A percentile compares a stretch with the other conserved stretches of the same genome.
Conservation (phyloP, 345 rosid genomes). For the Eucalyptus cloeziana region DNA sequence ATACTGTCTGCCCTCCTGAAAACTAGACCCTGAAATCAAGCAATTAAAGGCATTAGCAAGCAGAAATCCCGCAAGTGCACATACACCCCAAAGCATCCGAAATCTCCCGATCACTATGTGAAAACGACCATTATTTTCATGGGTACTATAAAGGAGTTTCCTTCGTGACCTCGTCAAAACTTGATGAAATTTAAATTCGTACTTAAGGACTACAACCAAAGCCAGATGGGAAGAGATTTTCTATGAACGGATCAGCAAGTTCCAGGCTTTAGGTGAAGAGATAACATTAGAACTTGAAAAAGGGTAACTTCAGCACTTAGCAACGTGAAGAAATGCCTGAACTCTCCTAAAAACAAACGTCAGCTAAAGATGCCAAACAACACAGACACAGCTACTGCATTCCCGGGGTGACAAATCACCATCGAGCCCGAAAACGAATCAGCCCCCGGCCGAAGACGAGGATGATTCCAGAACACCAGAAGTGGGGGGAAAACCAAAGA, state of each 20-base stretch:
- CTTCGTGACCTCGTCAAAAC: not conserved
- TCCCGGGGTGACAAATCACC: not conserved
- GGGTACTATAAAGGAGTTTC: not conserved
- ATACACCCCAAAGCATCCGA: not conserved
- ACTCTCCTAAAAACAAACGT: not conserved
- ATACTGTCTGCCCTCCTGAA: slow-evolving; percentile 25
- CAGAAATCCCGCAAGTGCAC: not conserved
- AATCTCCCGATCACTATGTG: not conserved
- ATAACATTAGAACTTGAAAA: not conserved
- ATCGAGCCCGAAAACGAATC: not conserved
- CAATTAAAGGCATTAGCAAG: not conserved
- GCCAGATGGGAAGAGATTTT: not conserved
- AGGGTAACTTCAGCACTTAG: not conserved
- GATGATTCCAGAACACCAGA: not conserved
- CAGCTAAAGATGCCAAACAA: not conserved
- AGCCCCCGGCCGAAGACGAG: not conserved
- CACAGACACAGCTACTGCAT: not conserved
- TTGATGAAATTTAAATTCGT: not conserved
- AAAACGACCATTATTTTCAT: not conserved
- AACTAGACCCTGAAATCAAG: slow-evolving; percentile 29
- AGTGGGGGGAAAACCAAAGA: not conserved
- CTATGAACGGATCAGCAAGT: not conserved
- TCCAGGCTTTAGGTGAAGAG: not conserved
- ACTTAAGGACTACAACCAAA: not conserved
- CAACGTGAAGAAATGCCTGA: not conserved